Evolutionary conservation across 1,139 yeast genomes (phyloP).

Genomic region (Meyerozyma athensensis): DNA sequence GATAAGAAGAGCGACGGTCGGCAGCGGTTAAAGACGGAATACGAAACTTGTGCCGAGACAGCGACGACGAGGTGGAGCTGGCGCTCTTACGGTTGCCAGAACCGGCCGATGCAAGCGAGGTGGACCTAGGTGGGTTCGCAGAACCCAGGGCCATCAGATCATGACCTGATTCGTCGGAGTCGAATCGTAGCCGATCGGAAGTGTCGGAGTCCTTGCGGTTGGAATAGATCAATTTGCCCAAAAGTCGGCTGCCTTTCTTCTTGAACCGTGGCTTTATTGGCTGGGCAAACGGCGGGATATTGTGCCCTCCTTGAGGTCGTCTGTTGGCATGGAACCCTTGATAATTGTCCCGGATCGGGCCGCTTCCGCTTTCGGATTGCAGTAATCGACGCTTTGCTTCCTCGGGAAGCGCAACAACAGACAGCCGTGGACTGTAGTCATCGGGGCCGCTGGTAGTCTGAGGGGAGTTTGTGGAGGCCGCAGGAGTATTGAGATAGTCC

Average conservation of each 20-base stretch:
- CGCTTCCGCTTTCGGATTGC: background rate
- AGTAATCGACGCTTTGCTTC: background rate
- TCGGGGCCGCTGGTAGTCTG: constrained; percentile 8
- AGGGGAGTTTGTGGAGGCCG: constrained; percentile 1
- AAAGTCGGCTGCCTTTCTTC: constrained; percentile 38
- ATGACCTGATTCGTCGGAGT: constrained; percentile 5
- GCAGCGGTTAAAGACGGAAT: constrained; percentile 28
- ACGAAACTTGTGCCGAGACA: constrained; percentile 32
- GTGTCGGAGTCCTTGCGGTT: constrained; percentile 34
- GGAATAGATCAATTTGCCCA: constrained; percentile 46
- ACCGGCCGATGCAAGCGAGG: constrained; percentile 7
- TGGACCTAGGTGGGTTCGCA: background rate
- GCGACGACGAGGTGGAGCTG: constrained; percentile 15
- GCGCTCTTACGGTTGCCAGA: constrained; percentile 18
- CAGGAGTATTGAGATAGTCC: background rate
- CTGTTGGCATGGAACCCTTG: constrained; percentile 47
- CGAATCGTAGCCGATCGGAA: constrained; percentile 6
- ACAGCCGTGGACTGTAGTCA: constrained; percentile 16
- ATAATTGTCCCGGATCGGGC: constrained; percentile 27
- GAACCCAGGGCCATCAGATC: constrained; percentile 6
- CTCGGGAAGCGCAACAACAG: constrained; percentile 12
- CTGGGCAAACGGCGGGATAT: constrained; percentile 46
- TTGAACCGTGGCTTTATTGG: constrained; percentile 49
- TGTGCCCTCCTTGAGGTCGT: constrained; percentile 21
- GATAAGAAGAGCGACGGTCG: constrained; percentile 5